Base-by-base conservation (phyloP, 768 basidiomycete genomes). In the Leccinum disarticulatum region DNA sequence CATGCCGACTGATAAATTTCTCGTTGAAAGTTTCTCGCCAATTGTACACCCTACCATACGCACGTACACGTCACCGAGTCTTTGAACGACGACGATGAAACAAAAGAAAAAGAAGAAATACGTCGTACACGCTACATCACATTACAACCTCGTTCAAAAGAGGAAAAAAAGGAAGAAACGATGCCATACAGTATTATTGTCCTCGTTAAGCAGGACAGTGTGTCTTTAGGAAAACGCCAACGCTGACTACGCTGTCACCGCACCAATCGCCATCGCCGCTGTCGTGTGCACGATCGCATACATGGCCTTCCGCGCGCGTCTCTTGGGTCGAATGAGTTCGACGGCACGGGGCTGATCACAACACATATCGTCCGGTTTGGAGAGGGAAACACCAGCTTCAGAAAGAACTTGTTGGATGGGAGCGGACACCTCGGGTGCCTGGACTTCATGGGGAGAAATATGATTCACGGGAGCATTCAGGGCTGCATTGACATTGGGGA, bases 241-340 rank as follows among this genome's bases (percentile, higher is more conserved):
- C 27, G 87, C 87, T 17, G 85, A 83, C 89, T 88, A 91, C 3
- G 88, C 81, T 3, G 83, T 85, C 13, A 86, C 84, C 15, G 87
- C 89, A 27, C 89, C 89, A 43, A 91, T 72, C 1, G 82, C 81
- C 33, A 86, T 80, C 17, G 83, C 84, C 4, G 85, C 81, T 7
- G 84, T 82, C 6, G 88, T 89, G 50, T 83, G 83, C 41, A 77
- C 80, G 36, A 84, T 73, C 5, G 77, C 75, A 33, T 73, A 67
- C 51, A 69, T 49, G 22, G 65, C 68, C 49, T 74, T 78, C 61
- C 80, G 74, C 2, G 76, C 74, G 13, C 87, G 81, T 66, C 85
- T 87, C 38, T 66, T 60, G 13, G 68, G 68, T 3, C 68, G 58
- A n/a, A 69, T 6, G 76, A 70, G 46, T 71, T 63, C 52, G 6